Conservation (phyloP, 2,329 filamentous ascomycete genomes). For the Botrytis byssoidea region DNA sequence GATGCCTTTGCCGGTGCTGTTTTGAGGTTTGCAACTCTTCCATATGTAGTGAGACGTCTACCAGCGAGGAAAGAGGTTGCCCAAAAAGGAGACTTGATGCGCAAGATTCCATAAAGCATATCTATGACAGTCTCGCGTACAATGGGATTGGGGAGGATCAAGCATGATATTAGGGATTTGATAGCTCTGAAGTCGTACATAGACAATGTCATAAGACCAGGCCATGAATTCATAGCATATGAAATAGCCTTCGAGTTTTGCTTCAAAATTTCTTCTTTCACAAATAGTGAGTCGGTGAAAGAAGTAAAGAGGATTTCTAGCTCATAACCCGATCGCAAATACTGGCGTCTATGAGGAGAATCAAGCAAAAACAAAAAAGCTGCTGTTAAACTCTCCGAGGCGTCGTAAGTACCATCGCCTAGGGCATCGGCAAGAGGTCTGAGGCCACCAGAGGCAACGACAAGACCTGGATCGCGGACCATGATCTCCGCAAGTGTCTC, state of each 20-base stretch:
- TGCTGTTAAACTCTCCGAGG: constrained; percentile 81
- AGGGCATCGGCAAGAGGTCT: constrained; percentile 87
- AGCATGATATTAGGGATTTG: constrained; percentile 69
- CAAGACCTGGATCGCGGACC: constrained; percentile 76
- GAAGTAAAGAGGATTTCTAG: constrained; percentile 86
- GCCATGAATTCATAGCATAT: constrained; percentile 89
- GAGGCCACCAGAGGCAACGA: constrained; percentile 82
- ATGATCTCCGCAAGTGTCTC: constrained; percentile 92
- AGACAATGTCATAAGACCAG: constrained; percentile 81
- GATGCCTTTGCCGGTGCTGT: constrained; percentile 51
- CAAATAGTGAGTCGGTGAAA: constrained; percentile 78
- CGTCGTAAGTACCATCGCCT: constrained; percentile 86
- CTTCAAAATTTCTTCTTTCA: constrained; percentile 65
- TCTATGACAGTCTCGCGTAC: constrained; percentile 80
- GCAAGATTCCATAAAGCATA: constrained; percentile 73
- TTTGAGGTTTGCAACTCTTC: constrained; percentile 84
- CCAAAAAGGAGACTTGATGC: constrained; percentile 93
- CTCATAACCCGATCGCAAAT: constrained; percentile 83
- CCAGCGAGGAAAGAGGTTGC: constrained; percentile 94
- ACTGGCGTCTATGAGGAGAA: constrained; percentile 74
- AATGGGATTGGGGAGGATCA: constrained; percentile 55
- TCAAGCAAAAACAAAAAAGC: constrained; percentile 92
- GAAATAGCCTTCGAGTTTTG: constrained; percentile 91
- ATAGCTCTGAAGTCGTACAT: constrained; percentile 87
- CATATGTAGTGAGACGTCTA: constrained; percentile 89